Evolutionary conservation across 208 protist genomes (phyloP).

Genomic region (Phytomonas francai): DNA sequence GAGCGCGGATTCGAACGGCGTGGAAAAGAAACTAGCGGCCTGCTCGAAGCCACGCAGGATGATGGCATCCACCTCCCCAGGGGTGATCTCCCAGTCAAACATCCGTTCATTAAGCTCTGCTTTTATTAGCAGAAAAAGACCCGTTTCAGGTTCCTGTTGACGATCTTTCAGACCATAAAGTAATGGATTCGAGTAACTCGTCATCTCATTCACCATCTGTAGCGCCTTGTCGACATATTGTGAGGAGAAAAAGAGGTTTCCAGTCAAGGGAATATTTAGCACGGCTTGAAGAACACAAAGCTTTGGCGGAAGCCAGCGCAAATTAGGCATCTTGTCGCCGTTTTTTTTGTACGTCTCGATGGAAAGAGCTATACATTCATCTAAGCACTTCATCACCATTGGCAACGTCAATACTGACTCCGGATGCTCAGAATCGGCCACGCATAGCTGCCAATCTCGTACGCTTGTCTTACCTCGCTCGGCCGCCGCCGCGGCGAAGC

Average conservation of each 20-base stretch:
- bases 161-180: conserved; percentile 46
- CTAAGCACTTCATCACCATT: conserved; percentile 56
- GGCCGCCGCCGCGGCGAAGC: neutral
- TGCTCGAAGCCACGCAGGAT: conserved; percentile 30
- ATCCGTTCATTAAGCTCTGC: conserved; percentile 59
- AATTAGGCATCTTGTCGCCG: conserved; percentile 2
- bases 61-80: conserved; percentile 32
- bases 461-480: neutral
- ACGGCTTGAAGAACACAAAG: conserved; percentile 65
- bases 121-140: conserved; percentile 56
- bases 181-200: conserved; percentile 26
- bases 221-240: conserved; percentile 37
- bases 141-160: conserved; percentile 53
- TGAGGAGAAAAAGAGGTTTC: conserved; percentile 53
- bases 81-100: conserved; percentile 43
- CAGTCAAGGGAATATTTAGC: conserved; percentile 56
- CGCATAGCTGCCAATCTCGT: conserved; percentile 26
- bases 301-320: conserved; percentile 70
- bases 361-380: conserved; percentile 47
- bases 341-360: conserved; percentile 24
- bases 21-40: conserved; percentile 58
- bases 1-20: conserved; percentile 45
- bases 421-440: conserved; percentile 14
- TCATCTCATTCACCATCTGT: conserved; percentile 40
- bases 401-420: conserved; percentile 33